These are phyloP conservation scores for Paratrimastix pyriformis DNA, from an alignment of 78 protist genomes.

Conservation along the genomic window DNA sequence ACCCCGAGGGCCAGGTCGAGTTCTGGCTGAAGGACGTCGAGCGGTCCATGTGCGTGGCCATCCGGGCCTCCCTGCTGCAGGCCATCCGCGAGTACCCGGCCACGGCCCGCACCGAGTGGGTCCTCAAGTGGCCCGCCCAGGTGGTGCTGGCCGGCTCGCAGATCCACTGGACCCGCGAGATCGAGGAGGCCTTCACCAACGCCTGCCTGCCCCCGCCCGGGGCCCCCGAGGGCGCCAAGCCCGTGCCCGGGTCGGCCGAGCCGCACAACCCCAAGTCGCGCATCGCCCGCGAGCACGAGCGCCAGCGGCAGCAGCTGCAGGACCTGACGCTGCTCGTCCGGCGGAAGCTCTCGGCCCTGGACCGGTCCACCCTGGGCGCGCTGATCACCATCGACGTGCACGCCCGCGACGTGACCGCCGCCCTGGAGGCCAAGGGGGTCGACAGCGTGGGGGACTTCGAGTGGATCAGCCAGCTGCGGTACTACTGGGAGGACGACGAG, in stretches of 20 bases:
- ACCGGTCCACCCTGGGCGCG: slow-evolving; percentile 33
- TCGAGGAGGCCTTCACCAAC: slow-evolving; percentile 29
- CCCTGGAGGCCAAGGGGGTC: slow-evolving; percentile 20
- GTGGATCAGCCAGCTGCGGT: slow-evolving; percentile 76
- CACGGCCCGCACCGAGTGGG: slow-evolving; percentile 40
- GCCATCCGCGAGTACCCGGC: slow-evolving; percentile 23
- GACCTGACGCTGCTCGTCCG: slow-evolving; percentile 43
- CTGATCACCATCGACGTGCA: slow-evolving; percentile 71
- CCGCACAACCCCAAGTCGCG: too few relatives aligned
- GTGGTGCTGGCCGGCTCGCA: slow-evolving; percentile 39
- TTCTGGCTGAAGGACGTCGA: slow-evolving; percentile 54
- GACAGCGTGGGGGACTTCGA: slow-evolving; percentile 37
- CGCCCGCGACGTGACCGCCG: slow-evolving; percentile 44
- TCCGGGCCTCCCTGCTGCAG: slow-evolving; percentile 7
- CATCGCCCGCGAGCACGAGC: too few relatives aligned
- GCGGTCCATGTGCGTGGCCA: slow-evolving; percentile 28
- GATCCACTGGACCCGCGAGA: slow-evolving; percentile 40
- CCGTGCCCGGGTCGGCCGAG: too few relatives aligned
- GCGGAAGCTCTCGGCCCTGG: slow-evolving; percentile 6
- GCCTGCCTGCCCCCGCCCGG: too few relatives aligned
- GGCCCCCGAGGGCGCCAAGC: too few relatives aligned
- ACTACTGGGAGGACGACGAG: slow-evolving; percentile 58
- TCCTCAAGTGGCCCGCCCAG: slow-evolving; percentile 43
- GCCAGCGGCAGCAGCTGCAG: slow-evolving; percentile 15
- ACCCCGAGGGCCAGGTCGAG: slow-evolving; percentile 61